These are phyloP conservation scores for Dactylonectria macrodidyma DNA, from an alignment of 2,329 filamentous ascomycete species.

Conservation along the genomic window DNA sequence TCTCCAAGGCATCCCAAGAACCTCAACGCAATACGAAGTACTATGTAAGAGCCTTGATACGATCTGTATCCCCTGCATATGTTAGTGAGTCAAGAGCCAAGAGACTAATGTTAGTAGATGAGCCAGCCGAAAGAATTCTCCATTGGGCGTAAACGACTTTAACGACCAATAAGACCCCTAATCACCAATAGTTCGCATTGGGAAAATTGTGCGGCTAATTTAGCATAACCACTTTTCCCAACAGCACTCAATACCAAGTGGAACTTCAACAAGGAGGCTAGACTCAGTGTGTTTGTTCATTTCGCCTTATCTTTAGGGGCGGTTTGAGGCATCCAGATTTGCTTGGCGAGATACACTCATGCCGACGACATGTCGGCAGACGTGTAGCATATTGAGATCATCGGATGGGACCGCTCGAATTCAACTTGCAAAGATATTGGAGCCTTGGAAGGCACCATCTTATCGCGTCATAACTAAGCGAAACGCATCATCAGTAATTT, in stretches of 20 bases:
- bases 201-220: not conserved
- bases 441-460: too few species aligned
- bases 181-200: not conserved
- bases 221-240: constrained; percentile 1
- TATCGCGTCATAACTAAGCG: too few species aligned
- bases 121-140: not conserved
- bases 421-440: too few species aligned
- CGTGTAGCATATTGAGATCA: too few species aligned
- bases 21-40: not conserved
- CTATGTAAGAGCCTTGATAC: too few species aligned
- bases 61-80: too few species aligned
- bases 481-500: too few species aligned
- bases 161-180: not conserved
- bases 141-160: not conserved
- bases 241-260: not conserved
- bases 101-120: not conserved
- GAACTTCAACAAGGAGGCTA: not conserved
- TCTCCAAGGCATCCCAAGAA: not conserved
- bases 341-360: too few species aligned
- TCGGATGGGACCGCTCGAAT: too few species aligned
- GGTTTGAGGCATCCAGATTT: too few species aligned
- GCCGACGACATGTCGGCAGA: too few species aligned
- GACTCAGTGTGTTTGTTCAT: not conserved
- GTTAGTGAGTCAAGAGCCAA: not conserved
- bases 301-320: not conserved